These are phyloP conservation scores for Vigna angularis DNA, from an alignment of 306 rosid genomes.

Conservation along the genomic window DNA sequence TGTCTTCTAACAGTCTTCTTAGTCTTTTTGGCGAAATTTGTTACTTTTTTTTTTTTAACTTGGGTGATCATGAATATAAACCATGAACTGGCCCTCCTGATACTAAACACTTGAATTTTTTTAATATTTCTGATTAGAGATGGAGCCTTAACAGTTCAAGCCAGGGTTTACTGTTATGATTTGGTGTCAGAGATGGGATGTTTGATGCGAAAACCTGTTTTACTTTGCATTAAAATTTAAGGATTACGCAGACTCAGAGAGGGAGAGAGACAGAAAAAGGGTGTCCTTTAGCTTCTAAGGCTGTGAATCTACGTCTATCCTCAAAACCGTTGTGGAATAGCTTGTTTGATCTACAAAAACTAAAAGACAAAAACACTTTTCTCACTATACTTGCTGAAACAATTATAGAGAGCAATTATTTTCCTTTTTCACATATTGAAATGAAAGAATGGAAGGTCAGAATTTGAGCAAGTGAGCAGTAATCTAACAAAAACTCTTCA, in stretches of 20 bases:
- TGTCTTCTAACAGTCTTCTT: not conserved
- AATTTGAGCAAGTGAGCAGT: not conserved
- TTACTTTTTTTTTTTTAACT: not conserved
- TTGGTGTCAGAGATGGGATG: slow-evolving; percentile 68
- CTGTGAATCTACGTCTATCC: slow-evolving; percentile 41
- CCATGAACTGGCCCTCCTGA: slow-evolving; percentile 42
- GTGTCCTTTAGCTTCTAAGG: slow-evolving; percentile 46
- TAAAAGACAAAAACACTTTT: slow-evolving; percentile 26
- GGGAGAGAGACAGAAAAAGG: slow-evolving; percentile 36
- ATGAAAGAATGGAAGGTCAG: not conserved
- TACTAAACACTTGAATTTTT: not conserved
- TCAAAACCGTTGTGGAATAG: slow-evolving; percentile 59
- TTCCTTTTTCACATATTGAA: slow-evolving; percentile 16
- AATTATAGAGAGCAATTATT: not conserved
- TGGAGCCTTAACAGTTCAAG: slow-evolving; percentile 7
- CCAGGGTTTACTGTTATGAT: slow-evolving; percentile 70
- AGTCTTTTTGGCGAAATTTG: not conserved
- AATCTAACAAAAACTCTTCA: not conserved
- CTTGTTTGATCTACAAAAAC: slow-evolving; percentile 33
- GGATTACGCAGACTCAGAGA: slow-evolving; percentile 27
- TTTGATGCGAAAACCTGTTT: slow-evolving; percentile 51
- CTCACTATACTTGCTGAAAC: slow-evolving; percentile 17
- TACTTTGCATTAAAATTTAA: slow-evolving; percentile 45
- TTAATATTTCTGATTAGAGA: slow-evolving; percentile 14
- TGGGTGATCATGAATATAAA: slow-evolving; percentile 20